A percentile compares a stretch with the other conserved stretches of the same genome.
Evolutionary conservation across 75 land plant genomes (phyloP).

Genomic region (Cunninghamia lanceolata): DNA sequence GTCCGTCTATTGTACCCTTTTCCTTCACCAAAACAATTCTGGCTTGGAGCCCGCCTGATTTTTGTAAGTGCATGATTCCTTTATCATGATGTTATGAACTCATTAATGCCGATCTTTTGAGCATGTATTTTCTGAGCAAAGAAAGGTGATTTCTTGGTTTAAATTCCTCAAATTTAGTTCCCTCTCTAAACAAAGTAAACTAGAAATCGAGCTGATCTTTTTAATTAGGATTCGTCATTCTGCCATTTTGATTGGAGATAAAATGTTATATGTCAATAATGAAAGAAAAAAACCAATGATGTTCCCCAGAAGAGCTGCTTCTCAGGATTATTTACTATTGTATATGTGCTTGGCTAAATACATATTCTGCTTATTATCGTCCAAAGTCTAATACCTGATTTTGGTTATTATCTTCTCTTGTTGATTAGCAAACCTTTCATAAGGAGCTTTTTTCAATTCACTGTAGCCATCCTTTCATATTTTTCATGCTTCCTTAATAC

Average conservation of each 20-base stretch:
- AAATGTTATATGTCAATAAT: no score
- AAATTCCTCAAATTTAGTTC: background rate
- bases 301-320: background rate
- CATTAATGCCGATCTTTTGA: background rate
- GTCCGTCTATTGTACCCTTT: conserved; percentile 79
- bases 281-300: background rate
- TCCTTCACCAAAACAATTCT: conserved; percentile 74
- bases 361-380: background rate
- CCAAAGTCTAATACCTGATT: background rate
- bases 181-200: background rate
- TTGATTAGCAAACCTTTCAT: background rate
- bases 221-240: background rate
- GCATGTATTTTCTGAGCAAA: background rate
- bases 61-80: conserved; percentile 41
- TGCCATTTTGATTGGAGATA: background rate
- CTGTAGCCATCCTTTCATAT: background rate
- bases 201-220: background rate
- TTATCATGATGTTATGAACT: no score
- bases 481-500: no score
- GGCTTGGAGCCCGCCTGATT: conserved; percentile 79
- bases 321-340: background rate
- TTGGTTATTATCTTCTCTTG: background rate
- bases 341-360: background rate
- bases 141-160: background rate
- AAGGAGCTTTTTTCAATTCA: background rate